Base-by-base conservation (phyloP, 176 grass and related monocot species). In the Elymus sibiricus region DNA sequence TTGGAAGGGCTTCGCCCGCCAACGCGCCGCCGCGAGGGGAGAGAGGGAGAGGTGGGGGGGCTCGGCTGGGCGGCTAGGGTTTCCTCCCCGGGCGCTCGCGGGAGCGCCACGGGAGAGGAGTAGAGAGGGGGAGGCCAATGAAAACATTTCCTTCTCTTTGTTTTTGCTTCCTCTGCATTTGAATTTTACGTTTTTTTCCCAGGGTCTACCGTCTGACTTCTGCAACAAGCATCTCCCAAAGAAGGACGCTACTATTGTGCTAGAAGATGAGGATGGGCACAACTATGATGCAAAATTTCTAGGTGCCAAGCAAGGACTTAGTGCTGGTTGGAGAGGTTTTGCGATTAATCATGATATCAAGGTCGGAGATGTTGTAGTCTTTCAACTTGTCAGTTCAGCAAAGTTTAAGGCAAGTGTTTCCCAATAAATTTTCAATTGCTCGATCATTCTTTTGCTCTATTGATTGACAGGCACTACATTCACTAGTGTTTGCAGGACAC, bases 221-320 rank as follows among this genome's bases (percentile, higher is more conserved):
- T 90, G 84, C 80, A 87, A 83, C 80, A 83, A 90, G 66, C 58
- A 83, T 87, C 89, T 90, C 22, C 89, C 89, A 66, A 90, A 83
- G 74, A 5, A 71, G 8, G 84, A 87, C 55, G 59, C 58, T 74
- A 16, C 0, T 12, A 37, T 90, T 64, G 59, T 79, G 35, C 67
- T 90, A 56, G 84, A 90, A 87, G 89, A 79, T 79, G 80, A 90
- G 84, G 71, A 83, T 59, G 89, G 89, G 49, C 24, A 15, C 43
- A 82, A 66, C 8, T 58, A 83, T 79, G 13, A 38, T 34, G 55
- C 74, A 1, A 74, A 4, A 6, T 87, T 79, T 87, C 74, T 87
- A 43, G 74, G 79, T 31, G 1, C 1, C 35, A 90, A 83, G 80
- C 84, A 87, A 76, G 89, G 79, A 74, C 84, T 90, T 16, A 87